phyloP scores from a whole-genome alignment of 768 basidiomycete species.

The Termitomyces sp. region DNA sequence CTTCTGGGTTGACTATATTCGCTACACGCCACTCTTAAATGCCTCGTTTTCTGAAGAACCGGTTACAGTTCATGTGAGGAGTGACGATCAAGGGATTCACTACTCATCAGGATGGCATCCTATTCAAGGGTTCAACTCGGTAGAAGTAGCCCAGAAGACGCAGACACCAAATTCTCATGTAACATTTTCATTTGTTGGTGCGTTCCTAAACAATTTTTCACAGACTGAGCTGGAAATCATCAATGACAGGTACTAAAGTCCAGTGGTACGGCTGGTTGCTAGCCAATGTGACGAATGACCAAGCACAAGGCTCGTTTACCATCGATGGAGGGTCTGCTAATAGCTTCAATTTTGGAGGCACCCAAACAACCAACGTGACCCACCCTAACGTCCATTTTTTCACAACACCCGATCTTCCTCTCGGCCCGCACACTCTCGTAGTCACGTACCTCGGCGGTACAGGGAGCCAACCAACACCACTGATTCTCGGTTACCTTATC shows the following conservation, averaged over 20 bases:
- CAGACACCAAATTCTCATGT: background rate
- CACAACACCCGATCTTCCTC: background rate
- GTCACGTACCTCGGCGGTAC: background rate
- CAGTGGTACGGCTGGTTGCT: constrained; percentile 1
- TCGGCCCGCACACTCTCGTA: background rate
- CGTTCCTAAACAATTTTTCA: background rate
- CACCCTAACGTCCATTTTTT: background rate
- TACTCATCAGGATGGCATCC: background rate
- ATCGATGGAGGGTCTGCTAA: background rate
- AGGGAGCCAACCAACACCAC: background rate
- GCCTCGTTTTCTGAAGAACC: background rate
- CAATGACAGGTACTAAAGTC: background rate
- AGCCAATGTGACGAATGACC: background rate
- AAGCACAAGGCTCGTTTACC: background rate
- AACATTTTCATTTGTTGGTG: background rate
- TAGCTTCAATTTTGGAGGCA: background rate
- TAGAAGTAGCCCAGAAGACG: background rate
- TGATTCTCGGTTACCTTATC: background rate
- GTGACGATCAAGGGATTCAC: background rate
- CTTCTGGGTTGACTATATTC: background rate
- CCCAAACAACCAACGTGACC: background rate
- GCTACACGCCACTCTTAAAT: background rate
- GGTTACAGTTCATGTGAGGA: background rate
- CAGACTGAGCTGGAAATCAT: background rate
- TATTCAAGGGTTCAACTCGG: background rate